A percentile compares a stretch with the other conserved stretches of the same genome.
Conservation (phyloP, 2,329 filamentous ascomycete genomes). For the Ilyonectria destructans region DNA sequence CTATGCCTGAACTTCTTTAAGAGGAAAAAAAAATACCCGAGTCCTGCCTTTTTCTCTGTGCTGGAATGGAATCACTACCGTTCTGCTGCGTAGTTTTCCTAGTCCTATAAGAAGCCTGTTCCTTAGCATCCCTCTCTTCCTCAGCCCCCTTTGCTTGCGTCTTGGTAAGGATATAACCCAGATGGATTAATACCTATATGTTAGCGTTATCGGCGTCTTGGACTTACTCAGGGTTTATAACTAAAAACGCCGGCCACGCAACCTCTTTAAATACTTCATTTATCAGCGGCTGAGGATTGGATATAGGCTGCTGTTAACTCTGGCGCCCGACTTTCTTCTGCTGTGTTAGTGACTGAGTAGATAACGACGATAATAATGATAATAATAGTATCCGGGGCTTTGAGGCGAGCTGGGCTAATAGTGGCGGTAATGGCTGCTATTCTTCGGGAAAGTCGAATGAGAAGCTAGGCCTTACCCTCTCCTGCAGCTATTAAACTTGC, state of each 20-base stretch:
- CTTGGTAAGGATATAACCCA: conserved; percentile 2
- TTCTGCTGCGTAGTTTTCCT: too few species aligned
- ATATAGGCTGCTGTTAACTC: neutral
- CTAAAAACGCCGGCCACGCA: conserved; percentile 1
- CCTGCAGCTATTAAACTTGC: neutral
- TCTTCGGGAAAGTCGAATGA: conserved; percentile 4
- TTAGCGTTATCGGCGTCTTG: neutral
- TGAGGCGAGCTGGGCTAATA: neutral
- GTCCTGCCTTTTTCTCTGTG: too few species aligned
- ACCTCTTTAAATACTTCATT: neutral
- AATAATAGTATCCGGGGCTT: too few species aligned
- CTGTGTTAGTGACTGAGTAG: neutral
- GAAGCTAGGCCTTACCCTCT: conserved; percentile 1
- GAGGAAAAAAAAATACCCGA: too few species aligned
- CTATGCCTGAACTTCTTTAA: too few species aligned
- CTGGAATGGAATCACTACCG: too few species aligned
- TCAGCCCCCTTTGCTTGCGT: too few species aligned
- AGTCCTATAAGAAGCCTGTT: too few species aligned
- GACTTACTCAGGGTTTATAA: neutral
- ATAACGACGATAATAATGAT: too few species aligned
- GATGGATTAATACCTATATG: neutral
- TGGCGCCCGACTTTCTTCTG: neutral
- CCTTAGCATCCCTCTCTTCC: too few species aligned
- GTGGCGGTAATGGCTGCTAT: neutral
- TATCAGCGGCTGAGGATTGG: neutral